Percentiles rank a stretch among this genome's conserved stretches.
Conservation (phyloP, 345 rosid species). For the Moricandia arvensis region DNA sequence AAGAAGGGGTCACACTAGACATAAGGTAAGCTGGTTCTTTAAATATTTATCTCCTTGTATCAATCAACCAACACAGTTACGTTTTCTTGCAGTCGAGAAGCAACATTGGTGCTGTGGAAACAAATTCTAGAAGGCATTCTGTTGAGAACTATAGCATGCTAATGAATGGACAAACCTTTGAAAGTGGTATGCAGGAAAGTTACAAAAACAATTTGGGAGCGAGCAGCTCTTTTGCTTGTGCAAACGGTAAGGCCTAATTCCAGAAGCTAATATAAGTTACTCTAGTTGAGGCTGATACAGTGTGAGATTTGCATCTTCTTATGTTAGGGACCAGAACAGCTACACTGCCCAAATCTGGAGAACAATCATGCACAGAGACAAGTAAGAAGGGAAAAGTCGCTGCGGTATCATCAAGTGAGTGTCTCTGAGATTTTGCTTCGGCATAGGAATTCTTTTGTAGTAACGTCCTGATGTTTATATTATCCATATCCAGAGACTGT, state of each 20-base stretch:
- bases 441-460: background rate
- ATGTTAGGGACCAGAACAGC: slow-evolving; percentile 36
- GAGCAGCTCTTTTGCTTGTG: slow-evolving; percentile 38
- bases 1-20: slow-evolving; percentile 41
- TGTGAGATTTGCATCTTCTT: slow-evolving; percentile 4
- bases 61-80: background rate
- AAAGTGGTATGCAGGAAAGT: slow-evolving; percentile 39
- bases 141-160: slow-evolving; percentile 32
- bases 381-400: slow-evolving; percentile 42
- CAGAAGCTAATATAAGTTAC: slow-evolving; percentile 2
- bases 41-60: background rate
- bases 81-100: slow-evolving; percentile 41
- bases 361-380: slow-evolving; percentile 38
- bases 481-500: slow-evolving; percentile 39
- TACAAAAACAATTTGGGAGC: slow-evolving; percentile 31
- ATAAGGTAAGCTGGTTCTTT: slow-evolving; percentile 43
- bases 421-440: slow-evolving; percentile 8
- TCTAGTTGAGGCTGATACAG: background rate
- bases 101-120: slow-evolving; percentile 40
- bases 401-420: slow-evolving; percentile 44
- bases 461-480: slow-evolving; percentile 18
- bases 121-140: slow-evolving; percentile 39
- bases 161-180: slow-evolving; percentile 38
- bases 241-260: slow-evolving; percentile 24
- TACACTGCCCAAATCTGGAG: slow-evolving; percentile 44